Base-by-base conservation (phyloP, 345 rosid species). In the Gossypium longicalyx region DNA sequence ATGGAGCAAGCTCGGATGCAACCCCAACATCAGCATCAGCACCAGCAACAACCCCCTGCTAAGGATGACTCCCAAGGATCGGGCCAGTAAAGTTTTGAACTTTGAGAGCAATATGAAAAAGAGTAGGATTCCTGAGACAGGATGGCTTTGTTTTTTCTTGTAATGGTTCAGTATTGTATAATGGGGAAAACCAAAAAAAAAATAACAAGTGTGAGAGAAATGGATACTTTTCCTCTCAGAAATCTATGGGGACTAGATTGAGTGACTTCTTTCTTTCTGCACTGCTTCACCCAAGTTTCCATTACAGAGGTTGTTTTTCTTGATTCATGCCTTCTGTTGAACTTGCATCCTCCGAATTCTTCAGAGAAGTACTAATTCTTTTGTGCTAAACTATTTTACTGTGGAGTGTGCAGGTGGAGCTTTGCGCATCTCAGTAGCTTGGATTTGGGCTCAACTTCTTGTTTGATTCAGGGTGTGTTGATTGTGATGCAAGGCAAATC, bases 1-100 rank as follows among this genome's bases (percentile, higher is more conserved):
- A 89, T 90, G 88, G 85, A 91, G 53, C 97, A 92, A 61, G 89
- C 82, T 69, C 87, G 88, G 79, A 76, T 81, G 77, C 85, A 78
- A 4, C 88, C 81, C 48, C 85, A 88, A 53, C 86, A 84, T 58
- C 83, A 80, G 58, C 84, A 82, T 69, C 87, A 85, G 60, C 70
- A 44, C 29, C 70, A 44, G 52, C 70, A 20, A 45, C 86, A 84
- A 76, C 77, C 84, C 74, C 82, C 83, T 78, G 76, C 87, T 76
- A 88, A 91, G 73, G 97, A 91, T 85, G 91, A 93, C 76, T 91
- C 98, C 73, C 96, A 88, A 85, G 97, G 88, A 38, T 93, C 96
- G n/a, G 94, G 89, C 65, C 94, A 85, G 85, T 91, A 71, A 82
- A n/a, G 56, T 23, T 59, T 2, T 9, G 62, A 73, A 12, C 75